Evolutionary conservation across 106 monocot species (phyloP).

Genomic region (Platanthera guangdongensis): DNA sequence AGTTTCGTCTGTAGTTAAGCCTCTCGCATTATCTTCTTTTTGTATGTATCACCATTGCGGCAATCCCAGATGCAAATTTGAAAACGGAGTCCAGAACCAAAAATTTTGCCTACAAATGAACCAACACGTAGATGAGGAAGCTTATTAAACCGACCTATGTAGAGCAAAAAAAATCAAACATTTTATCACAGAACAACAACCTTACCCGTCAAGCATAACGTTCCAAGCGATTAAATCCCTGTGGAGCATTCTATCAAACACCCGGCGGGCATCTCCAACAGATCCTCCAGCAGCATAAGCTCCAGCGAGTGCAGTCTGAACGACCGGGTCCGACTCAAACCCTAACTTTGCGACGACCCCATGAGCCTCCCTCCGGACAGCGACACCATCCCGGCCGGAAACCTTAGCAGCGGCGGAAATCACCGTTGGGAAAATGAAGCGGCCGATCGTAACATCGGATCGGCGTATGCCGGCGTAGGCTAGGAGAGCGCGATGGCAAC

Average conservation of each 20-base stretch:
- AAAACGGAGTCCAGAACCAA: too few relatives aligned
- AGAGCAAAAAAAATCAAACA: background rate
- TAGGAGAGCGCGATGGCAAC: slow-evolving; percentile 20
- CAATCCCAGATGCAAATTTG: too few relatives aligned
- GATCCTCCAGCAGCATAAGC: slow-evolving; percentile 25
- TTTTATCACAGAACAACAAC: background rate
- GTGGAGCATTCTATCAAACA: slow-evolving; percentile 66
- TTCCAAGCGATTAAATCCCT: slow-evolving; percentile 77
- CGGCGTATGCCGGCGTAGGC: slow-evolving; percentile 38
- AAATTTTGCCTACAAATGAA: too few relatives aligned
- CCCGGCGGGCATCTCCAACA: slow-evolving; percentile 32
- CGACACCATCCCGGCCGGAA: background rate
- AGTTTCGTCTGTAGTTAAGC: too few relatives aligned
- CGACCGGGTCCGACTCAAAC: slow-evolving; percentile 45
- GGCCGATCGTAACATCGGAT: slow-evolving; percentile 20
- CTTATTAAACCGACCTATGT: too few relatives aligned
- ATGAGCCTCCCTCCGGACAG: slow-evolving; percentile 30
- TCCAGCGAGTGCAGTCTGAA: slow-evolving; percentile 55
- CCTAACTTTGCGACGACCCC: slow-evolving; percentile 55
- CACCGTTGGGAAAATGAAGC: slow-evolving; percentile 48
- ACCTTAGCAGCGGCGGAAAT: slow-evolving; percentile 31
- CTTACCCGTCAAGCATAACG: slow-evolving; percentile 76
- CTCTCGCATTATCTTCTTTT: too few relatives aligned
- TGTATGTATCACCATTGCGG: too few relatives aligned
- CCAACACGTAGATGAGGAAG: too few relatives aligned